phyloP scores from a whole-genome alignment of 1,284 basidiomycete genomes.

The Rhodotorula sp. region DNA sequence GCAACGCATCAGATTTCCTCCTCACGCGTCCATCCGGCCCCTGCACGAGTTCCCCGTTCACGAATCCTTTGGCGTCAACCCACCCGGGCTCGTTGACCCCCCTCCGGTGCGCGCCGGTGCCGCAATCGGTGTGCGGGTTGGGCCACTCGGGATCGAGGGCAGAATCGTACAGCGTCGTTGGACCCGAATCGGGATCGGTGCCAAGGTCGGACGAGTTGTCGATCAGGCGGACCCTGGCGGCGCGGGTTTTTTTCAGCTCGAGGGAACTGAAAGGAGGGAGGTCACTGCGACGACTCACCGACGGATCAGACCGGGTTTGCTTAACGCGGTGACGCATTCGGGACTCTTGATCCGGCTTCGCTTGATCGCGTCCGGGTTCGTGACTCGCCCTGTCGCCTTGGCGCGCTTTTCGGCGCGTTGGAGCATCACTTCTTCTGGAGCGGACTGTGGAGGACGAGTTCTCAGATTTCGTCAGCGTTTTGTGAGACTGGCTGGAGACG shows the following conservation, averaged over 20 bases:
- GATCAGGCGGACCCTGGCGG: slow-evolving; percentile 37
- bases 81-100: slow-evolving; percentile 8
- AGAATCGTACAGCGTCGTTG: slow-evolving; percentile 41
- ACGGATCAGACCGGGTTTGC: slow-evolving; percentile 30
- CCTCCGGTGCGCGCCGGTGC: background rate
- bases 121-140: background rate
- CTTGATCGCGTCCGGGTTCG: slow-evolving; percentile 36
- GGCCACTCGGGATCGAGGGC: slow-evolving; percentile 37
- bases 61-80: slow-evolving; percentile 37
- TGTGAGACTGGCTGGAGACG: background rate
- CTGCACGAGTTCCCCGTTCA: slow-evolving; percentile 31
- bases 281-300: slow-evolving; percentile 10
- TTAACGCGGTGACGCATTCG: slow-evolving; percentile 37
- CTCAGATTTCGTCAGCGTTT: too few relatives aligned
- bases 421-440: slow-evolving; percentile 40
- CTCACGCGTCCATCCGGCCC: slow-evolving; percentile 25
- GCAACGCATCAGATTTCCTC: background rate
- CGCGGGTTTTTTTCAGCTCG: background rate
- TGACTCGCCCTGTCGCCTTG: slow-evolving; percentile 40
- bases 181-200: background rate
- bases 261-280: background rate
- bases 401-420: slow-evolving; percentile 38
- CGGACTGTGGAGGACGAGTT: slow-evolving; percentile 24
- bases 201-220: slow-evolving; percentile 36
- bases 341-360: slow-evolving; percentile 36